Percentiles rank a stretch among this genome's conserved stretches.
phyloP scores from a whole-genome alignment of 768 basidiomycete genomes.

The Pisolithus microcarpus region DNA sequence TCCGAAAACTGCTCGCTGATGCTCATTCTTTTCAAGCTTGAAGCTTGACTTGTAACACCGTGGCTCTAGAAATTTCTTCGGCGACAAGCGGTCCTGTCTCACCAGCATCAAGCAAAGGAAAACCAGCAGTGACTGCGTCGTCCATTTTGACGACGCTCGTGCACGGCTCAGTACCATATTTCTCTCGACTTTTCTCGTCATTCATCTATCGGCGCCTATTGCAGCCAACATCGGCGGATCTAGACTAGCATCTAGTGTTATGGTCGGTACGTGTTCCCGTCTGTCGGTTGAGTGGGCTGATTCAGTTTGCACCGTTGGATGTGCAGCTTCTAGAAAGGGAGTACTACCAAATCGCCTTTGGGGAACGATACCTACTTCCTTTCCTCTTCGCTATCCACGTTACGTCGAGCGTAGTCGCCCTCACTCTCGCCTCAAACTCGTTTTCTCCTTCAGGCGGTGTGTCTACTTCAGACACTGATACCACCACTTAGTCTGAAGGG shows the following conservation, averaged over 20 bases:
- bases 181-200: conserved; percentile 60
- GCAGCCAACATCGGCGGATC: conserved; percentile 69
- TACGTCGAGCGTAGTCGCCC: not conserved
- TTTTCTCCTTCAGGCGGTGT: not conserved
- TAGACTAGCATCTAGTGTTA: conserved; percentile 56
- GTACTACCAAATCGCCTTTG: conserved; percentile 71
- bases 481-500: not conserved
- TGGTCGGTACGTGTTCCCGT: conserved; percentile 45
- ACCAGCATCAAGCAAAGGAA: not conserved
- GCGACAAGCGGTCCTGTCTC: no score
- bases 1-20: not conserved
- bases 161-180: conserved; percentile 70
- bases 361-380: conserved; percentile 63
- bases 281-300: not conserved
- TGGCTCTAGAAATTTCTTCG: no score
- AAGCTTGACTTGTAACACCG: no score
- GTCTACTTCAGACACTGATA: not conserved
- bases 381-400: conserved; percentile 40
- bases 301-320: not conserved
- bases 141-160: conserved; percentile 48
- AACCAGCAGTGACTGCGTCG: not conserved
- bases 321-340: conserved; percentile 71
- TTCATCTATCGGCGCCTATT: conserved; percentile 72
- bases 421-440: not conserved
- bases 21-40: no score